These are phyloP conservation scores for Colletotrichum sp. DNA, from an alignment of 2,329 filamentous ascomycete species.

Conservation along the genomic window DNA sequence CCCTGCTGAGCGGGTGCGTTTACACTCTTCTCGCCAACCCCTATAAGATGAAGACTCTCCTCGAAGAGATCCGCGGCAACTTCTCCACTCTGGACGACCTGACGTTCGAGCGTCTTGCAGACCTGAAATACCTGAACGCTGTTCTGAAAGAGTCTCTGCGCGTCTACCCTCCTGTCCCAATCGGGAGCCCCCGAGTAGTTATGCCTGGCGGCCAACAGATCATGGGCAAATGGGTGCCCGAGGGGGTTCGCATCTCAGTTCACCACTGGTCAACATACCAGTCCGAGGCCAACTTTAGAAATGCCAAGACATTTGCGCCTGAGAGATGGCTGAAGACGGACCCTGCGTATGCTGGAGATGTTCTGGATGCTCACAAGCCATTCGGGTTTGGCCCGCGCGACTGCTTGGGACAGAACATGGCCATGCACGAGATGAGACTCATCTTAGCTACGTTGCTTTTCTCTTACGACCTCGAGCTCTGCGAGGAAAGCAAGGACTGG, in stretches of 20 bases:
- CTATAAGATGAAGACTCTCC: constrained; percentile 31
- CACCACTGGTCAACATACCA: constrained; percentile 50
- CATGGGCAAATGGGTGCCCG: constrained; percentile 33
- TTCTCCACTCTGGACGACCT: constrained; percentile 41
- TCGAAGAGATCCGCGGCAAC: constrained; percentile 38
- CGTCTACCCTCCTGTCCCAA: constrained; percentile 36
- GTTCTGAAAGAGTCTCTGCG: constrained; percentile 46
- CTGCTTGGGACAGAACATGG: constrained; percentile 62
- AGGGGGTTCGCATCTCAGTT: constrained; percentile 31
- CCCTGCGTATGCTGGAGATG: background rate
- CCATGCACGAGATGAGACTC: constrained; percentile 57
- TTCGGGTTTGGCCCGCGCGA: constrained; percentile 58
- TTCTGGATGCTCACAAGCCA: constrained; percentile 51
- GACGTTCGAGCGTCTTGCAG: constrained; percentile 30
- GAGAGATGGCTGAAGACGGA: constrained; percentile 10
- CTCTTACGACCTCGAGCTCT: background rate
- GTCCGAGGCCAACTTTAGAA: constrained; percentile 44
- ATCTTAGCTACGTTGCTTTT: constrained; percentile 36
- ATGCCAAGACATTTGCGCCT: constrained; percentile 36
- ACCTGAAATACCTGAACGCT: constrained; percentile 42
- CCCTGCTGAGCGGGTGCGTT: constrained; percentile 27
- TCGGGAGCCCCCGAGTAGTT: constrained; percentile 29
- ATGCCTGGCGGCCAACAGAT: constrained; percentile 36
- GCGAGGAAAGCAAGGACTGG: background rate
- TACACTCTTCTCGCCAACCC: constrained; percentile 35